These are phyloP conservation scores for Pyrus communis DNA, from an alignment of 306 rosid species.

Conservation along the genomic window DNA sequence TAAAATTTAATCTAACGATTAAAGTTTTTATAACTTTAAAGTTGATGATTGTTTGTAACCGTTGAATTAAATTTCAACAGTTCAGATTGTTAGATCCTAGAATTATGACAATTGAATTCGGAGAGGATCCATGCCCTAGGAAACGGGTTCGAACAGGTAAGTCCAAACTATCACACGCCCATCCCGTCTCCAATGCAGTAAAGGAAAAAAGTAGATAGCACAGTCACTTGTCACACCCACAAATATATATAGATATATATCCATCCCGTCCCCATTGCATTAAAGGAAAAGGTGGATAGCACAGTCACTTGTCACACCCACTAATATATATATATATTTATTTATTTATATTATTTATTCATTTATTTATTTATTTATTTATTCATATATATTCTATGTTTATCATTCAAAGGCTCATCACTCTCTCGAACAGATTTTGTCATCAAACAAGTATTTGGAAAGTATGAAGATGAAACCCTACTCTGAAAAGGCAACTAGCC, in stretches of 20 bases:
- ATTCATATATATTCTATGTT: neutral
- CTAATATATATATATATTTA: neutral
- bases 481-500: neutral
- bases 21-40: too few species aligned
- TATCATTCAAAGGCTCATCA: neutral
- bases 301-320: constrained; percentile 9
- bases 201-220: neutral
- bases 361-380: too few species aligned
- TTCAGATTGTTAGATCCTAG: too few species aligned
- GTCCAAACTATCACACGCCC: constrained; percentile 22
- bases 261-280: neutral
- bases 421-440: neutral
- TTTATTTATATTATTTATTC: too few species aligned
- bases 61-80: too few species aligned
- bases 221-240: constrained; percentile 11
- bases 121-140: too few species aligned
- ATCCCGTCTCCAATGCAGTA: neutral
- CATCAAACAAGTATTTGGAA: constrained; percentile 11
- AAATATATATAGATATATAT: too few species aligned
- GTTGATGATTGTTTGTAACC: too few species aligned
- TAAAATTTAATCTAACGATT: too few species aligned
- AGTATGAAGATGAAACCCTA: neutral
- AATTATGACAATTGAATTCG: too few species aligned
- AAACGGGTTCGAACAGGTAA: constrained; percentile 7
- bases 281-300: neutral